Base-by-base conservation (phyloP, 805 yeast species). In the Saccharomyces kudriavzevii region DNA sequence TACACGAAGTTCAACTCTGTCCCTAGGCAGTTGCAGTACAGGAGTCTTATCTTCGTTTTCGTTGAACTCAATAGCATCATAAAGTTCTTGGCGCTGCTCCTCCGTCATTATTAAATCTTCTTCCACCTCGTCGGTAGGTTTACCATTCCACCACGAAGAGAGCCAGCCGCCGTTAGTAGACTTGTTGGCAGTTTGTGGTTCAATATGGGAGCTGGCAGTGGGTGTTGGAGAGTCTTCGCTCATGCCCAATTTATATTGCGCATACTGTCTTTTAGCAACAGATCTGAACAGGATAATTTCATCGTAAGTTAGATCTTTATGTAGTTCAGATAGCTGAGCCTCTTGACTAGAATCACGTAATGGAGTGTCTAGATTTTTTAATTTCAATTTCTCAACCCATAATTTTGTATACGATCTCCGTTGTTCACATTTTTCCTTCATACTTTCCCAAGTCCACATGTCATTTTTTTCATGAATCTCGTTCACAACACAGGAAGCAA, bases 61-160 rank as follows among this genome's bases (percentile, higher is more conserved):
- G 60, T 91, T 88, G 60, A 84, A 91, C 57, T 91, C 99, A 58
- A 94, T 91, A 0, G 97, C 96, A 56, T 89, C 96, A 64, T 89
- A 91, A 22, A 94, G 74, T 55, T 95, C 99, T 64, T 89, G 78
- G 57, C 88, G 78, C 64, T 94, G 97, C 59, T 90, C 96, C 13
- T 89, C 96, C 0, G 94, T 81, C 67, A 94, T 79, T 5, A 75
- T 73, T 27, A 83, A 66, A 8, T 72, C 66, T 3, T 75, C 73
- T 5, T 71, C 70, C 1, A 60, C 55, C 1, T 62, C 62, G 2
- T 65, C 62, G 2, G 64, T 55, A 1, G 63, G 48, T 17, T 57
- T 58, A 35, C 74, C 73, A 55, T 80, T 75, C 87, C 91, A 84
- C 83, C 90, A 82, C 9, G 83, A 77, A 0, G 85, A 79, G 52